Conservation (phyloP, 2,329 filamentous ascomycete species). For the Diplodia intermedia region DNA sequence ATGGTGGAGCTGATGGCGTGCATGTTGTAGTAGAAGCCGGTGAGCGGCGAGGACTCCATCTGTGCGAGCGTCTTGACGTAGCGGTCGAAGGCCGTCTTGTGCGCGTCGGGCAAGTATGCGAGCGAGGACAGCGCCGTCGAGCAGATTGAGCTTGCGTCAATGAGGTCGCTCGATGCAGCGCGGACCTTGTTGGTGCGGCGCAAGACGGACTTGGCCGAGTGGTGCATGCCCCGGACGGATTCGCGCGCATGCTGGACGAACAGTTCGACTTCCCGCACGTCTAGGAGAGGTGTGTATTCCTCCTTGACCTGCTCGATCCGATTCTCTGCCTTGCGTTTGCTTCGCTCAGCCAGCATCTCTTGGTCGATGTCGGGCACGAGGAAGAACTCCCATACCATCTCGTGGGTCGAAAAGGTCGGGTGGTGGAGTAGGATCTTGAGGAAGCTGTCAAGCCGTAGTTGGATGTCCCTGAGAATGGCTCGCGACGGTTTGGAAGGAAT, state of each 20-base stretch:
- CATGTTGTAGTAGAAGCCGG: conserved; percentile 76
- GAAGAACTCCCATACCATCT: conserved; percentile 99
- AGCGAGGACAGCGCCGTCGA: conserved; percentile 62
- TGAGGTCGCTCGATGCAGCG: conserved; percentile 70
- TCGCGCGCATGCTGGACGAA: conserved; percentile 92
- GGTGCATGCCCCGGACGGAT: conserved; percentile 83
- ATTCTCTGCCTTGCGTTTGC: conserved; percentile 82
- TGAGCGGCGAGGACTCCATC: conserved; percentile 75
- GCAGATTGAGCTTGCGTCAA: conserved; percentile 66
- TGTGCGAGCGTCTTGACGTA: conserved; percentile 72
- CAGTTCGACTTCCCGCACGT: conserved; percentile 87
- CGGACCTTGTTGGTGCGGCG: conserved; percentile 78
- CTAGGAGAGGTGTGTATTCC: conserved; percentile 80
- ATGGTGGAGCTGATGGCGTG: conserved; percentile 84
- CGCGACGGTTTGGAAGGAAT: conserved; percentile 91
- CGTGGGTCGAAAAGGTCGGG: conserved; percentile 92
- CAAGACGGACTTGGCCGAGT: conserved; percentile 81
- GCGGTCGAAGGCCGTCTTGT: conserved; percentile 73
- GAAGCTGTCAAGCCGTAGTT: conserved; percentile 85
- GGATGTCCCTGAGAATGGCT: conserved; percentile 84
- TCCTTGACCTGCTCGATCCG: conserved; percentile 85
- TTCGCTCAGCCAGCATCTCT: conserved; percentile 87
- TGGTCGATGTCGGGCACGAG: conserved; percentile 92
- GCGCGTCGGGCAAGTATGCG: conserved; percentile 70
- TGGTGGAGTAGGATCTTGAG: conserved; percentile 85